These are phyloP conservation scores for Heliamphora pulchella DNA, from an alignment of 179 eudicot species.

Conservation along the genomic window DNA sequence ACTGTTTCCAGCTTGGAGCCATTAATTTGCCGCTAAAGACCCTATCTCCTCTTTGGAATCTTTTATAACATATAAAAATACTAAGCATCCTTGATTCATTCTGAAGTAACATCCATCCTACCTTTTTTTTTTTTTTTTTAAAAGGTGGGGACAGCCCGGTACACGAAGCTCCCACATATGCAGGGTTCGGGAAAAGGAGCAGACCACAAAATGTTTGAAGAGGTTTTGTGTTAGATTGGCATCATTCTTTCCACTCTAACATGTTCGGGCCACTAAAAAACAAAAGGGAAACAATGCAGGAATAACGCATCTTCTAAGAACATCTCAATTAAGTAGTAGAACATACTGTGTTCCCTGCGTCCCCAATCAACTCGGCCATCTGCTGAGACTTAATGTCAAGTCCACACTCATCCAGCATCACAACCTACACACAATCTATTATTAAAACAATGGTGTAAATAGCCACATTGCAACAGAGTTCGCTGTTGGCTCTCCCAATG, in stretches of 20 bases:
- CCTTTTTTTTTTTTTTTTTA: too few species aligned
- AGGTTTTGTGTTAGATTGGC: not conserved
- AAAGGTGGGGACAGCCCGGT: too few species aligned
- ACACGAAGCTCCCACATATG: too few species aligned
- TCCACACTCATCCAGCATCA: constrained; percentile 80
- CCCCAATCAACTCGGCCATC: constrained; percentile 70
- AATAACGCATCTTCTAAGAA: not conserved
- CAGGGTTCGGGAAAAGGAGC: too few species aligned
- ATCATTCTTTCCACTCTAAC: not conserved
- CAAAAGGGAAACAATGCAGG: not conserved
- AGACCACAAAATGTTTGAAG: not conserved
- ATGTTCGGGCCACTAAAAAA: not conserved
- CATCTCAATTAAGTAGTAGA: not conserved
- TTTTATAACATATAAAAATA: not conserved
- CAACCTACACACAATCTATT: constrained; percentile 43
- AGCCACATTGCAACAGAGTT: not conserved
- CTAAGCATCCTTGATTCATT: not conserved
- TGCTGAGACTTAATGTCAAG: constrained; percentile 56
- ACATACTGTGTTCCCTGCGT: constrained; percentile 68
- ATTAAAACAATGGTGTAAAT: not conserved
- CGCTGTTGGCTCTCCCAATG: not conserved
- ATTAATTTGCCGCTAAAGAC: not conserved
- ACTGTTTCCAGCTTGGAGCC: not conserved
- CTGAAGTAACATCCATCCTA: not conserved
- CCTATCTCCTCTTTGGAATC: not conserved